phyloP scores from a whole-genome alignment of 768 basidiomycete genomes.

The Lactarius indigo region DNA sequence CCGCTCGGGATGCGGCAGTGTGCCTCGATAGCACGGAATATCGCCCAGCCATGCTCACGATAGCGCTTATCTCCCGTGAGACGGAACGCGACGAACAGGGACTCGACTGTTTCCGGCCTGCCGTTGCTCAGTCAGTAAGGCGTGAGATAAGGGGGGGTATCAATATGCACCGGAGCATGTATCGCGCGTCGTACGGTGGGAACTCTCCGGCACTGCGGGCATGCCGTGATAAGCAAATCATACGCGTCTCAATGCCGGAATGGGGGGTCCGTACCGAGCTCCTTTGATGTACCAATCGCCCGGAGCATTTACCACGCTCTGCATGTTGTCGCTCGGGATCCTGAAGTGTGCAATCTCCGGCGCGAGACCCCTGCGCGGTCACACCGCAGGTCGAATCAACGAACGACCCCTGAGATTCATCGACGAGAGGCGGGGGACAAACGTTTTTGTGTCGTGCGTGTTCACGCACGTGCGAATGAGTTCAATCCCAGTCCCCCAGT shows the following conservation, averaged over 20 bases:
- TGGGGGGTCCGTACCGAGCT: slow-evolving; percentile 45
- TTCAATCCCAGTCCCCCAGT: slow-evolving; percentile 79
- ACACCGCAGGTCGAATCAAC: not conserved
- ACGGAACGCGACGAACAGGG: slow-evolving; percentile 88
- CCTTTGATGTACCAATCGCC: slow-evolving; percentile 94
- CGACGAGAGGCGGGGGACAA: slow-evolving; percentile 30
- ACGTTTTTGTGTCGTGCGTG: slow-evolving; percentile 84
- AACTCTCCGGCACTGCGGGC: slow-evolving; percentile 27
- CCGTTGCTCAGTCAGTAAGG: not conserved
- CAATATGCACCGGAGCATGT: slow-evolving; percentile 72
- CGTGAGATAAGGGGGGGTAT: not conserved
- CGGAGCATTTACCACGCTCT: slow-evolving; percentile 41
- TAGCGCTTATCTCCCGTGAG: slow-evolving; percentile 81
- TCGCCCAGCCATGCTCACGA: slow-evolving; percentile 80
- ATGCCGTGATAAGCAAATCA: not conserved
- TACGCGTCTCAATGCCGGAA: not conserved
- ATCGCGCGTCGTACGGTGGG: slow-evolving; percentile 75
- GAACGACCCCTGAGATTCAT: not conserved
- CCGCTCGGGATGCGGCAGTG: slow-evolving; percentile 75
- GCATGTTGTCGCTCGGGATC: slow-evolving; percentile 53
- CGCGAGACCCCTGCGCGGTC: slow-evolving; percentile 60
- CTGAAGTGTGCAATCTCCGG: slow-evolving; percentile 90
- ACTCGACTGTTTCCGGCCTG: slow-evolving; percentile 93
- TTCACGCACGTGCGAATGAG: slow-evolving; percentile 86
- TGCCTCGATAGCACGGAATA: slow-evolving; percentile 85